phyloP scores from a whole-genome alignment of 2,329 filamentous ascomycete genomes.

The Seiridium cupressi region DNA sequence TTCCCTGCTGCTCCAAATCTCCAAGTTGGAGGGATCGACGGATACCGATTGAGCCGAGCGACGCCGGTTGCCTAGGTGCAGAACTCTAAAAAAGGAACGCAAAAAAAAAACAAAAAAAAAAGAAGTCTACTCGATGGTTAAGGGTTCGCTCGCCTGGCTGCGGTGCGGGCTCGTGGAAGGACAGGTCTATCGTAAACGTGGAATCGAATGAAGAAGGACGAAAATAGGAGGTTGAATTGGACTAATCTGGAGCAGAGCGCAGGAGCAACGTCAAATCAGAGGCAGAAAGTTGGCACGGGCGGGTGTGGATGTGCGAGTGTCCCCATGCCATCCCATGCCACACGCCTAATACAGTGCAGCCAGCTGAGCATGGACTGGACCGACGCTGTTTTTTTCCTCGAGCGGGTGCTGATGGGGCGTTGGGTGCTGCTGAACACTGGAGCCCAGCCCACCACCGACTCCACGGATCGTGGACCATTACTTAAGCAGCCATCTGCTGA shows the following conservation, averaged over 20 bases:
- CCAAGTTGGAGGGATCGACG: neutral
- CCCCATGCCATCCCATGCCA: too few relatives aligned
- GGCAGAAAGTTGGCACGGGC: conserved; percentile 10
- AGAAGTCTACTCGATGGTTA: neutral
- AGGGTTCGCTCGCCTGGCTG: too few relatives aligned
- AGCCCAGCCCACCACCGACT: neutral
- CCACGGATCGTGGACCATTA: neutral
- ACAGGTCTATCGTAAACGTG: neutral
- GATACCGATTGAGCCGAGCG: neutral
- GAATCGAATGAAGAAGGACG: neutral
- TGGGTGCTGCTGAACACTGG: neutral
- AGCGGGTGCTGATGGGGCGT: too few relatives aligned
- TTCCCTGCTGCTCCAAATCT: neutral
- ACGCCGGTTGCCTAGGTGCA: neutral
- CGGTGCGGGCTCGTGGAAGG: too few relatives aligned
- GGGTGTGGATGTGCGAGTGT: too few relatives aligned
- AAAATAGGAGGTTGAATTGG: conserved; percentile 9
- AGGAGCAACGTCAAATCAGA: conserved; percentile 9
- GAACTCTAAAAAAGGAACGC: neutral
- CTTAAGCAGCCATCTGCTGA: neutral
- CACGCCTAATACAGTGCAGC: too few relatives aligned
- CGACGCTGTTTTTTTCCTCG: neutral
- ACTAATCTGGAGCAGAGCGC: neutral
- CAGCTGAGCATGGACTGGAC: neutral
- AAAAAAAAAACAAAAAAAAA: neutral